Percentiles rank a stretch among this genome's conserved stretches.
Conservation (phyloP, 306 rosid genomes). For the Lotus japonicus region DNA sequence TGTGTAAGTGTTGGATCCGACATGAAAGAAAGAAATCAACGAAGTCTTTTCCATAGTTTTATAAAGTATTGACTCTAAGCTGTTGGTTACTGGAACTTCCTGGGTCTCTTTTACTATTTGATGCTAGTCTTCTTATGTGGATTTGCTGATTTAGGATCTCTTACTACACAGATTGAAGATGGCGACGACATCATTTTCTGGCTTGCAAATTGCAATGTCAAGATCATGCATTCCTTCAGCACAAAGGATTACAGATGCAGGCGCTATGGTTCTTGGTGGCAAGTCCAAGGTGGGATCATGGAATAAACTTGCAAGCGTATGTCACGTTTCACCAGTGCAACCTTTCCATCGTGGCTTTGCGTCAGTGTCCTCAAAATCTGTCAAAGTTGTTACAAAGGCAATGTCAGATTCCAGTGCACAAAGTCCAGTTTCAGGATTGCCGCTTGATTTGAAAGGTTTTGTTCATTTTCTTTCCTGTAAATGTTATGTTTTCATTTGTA, state of each 20-base stretch:
- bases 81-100: not conserved
- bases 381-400: constrained; percentile 50
- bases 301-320: constrained; percentile 52
- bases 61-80: not conserved
- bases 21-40: not conserved
- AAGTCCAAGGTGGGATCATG: constrained; percentile 45
- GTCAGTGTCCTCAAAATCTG: constrained; percentile 41
- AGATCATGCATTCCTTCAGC: constrained; percentile 54
- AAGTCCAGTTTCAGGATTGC: constrained; percentile 60
- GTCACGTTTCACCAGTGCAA: constrained; percentile 44
- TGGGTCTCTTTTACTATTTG: not conserved
- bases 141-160: constrained; percentile 35
- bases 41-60: not conserved
- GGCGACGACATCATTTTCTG: constrained; percentile 69
- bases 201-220: constrained; percentile 67
- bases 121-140: constrained; percentile 25
- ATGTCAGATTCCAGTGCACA: constrained; percentile 49
- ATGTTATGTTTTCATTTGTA: not conserved
- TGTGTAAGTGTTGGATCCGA: not conserved
- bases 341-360: constrained; percentile 43
- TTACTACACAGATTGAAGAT: constrained; percentile 33
- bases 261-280: constrained; percentile 31
- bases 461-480: not conserved
- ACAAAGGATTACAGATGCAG: constrained; percentile 34
- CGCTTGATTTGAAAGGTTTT: constrained; percentile 72